These are phyloP conservation scores for Bipolaris oryzae DNA, from an alignment of 2,329 filamentous ascomycete species.

Conservation along the genomic window DNA sequence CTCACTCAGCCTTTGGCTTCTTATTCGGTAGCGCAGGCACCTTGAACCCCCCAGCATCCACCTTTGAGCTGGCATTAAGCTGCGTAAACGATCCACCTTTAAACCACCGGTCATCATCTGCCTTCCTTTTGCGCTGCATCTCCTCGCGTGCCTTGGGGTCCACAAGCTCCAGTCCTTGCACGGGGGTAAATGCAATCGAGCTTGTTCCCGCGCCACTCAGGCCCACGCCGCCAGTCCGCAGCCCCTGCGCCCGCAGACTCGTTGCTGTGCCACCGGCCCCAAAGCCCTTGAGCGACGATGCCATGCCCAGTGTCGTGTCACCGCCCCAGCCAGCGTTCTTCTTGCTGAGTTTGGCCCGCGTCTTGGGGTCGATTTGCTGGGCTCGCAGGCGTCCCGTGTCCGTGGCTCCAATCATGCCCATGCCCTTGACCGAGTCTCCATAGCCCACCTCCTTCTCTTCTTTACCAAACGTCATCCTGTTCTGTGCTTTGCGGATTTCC, in stretches of 20 bases:
- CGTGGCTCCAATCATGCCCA: constrained; percentile 93
- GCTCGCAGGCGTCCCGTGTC: constrained; percentile 89
- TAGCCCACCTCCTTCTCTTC: constrained; percentile 95
- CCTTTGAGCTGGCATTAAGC: constrained; percentile 61
- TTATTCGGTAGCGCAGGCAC: constrained; percentile 80
- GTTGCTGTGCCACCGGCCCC: constrained; percentile 68
- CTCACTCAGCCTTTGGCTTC: constrained; percentile 53
- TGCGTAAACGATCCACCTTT: constrained; percentile 97
- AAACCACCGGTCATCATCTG: constrained; percentile 95
- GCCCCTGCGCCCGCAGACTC: constrained; percentile 77
- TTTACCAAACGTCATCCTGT: constrained; percentile 93
- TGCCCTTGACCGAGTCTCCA: constrained; percentile 82
- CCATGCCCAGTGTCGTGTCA: constrained; percentile 57
- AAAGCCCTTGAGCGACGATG: constrained; percentile 78
- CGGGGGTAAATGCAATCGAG: constrained; percentile 90
- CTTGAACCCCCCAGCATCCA: constrained; percentile 74
- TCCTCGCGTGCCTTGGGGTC: constrained; percentile 91
- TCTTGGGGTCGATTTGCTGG: constrained; percentile 89
- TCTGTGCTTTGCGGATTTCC: constrained; percentile 92
- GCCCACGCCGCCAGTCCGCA: constrained; percentile 83
- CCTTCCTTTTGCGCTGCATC: constrained; percentile 86
- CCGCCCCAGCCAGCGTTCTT: constrained; percentile 97
- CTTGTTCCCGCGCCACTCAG: constrained; percentile 71
- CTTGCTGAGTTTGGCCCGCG: constrained; percentile 88
- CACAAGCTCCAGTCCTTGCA: constrained; percentile 92